Base-by-base conservation (phyloP, 768 basidiomycete genomes). In the Mrakia hoshinonis region DNA sequence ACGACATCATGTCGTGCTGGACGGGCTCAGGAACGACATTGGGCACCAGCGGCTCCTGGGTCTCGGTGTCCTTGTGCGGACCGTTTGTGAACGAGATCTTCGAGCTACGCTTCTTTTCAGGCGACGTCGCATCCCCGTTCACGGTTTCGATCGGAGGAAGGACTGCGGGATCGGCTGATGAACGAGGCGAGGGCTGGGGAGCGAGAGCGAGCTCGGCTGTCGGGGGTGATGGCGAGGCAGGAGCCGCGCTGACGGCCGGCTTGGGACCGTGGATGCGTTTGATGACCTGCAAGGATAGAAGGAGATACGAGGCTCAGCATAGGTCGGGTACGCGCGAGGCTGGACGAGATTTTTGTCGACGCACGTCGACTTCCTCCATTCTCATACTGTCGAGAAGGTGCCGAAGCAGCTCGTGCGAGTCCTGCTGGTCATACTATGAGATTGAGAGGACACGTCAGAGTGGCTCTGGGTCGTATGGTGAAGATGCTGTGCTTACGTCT, bases 361-460 rank as follows among this genome's bases (percentile, higher is more conserved):
- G 73, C 76, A 91, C 90, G 77, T 98, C 94, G 64, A 87, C 82
- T 79, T 97, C 93, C 78, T 97, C 94, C 91, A 94, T 94, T 67
- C 91, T 85, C 84, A 94, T 89, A 24, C 87, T 89, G 78, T 96
- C 94, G 48, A 96, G 82, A 72, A 97, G 82, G 74, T 93, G 92
- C 43, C 91, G 84, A 31, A 97, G 80, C 73, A 95, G 88, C 81
- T 98, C 94, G 78, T 96, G 94, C 29, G 93, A 91, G 77, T 98
- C 94, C 79, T 96, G 94, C 79, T 98, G 94, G 10, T 89, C 87
- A 78, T 93, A 94, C 77, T 79, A 60, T 20, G 12, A 39, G 6
- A 20, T 13, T 47, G 65, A 6, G 69, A 54, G 34, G 43, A 31
- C 31, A 34, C 22, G 43, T 61, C 20, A 72, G 34, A 22, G 24